Percentiles rank a stretch among this genome's conserved stretches.
Conservation (phyloP, 371 early-diverging fungal genomes). For the Mortierella sp. region DNA sequence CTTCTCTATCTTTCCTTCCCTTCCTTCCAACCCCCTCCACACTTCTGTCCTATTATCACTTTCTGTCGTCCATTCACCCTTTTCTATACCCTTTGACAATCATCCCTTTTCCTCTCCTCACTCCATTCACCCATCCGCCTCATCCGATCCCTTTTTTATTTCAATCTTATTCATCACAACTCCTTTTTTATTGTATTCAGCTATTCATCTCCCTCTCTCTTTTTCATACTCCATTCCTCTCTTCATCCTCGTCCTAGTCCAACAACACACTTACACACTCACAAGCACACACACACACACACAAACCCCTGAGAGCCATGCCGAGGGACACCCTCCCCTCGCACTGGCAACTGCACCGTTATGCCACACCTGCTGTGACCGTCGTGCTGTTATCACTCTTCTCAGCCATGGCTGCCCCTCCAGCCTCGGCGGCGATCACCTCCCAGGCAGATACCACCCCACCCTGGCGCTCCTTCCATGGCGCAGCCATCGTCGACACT, state of each 20-base stretch:
- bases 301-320: conserved; percentile 14
- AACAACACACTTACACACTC: not conserved
- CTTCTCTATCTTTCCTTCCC: not conserved
- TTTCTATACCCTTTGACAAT: not conserved
- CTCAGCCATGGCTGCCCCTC: not conserved
- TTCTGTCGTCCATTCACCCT: not conserved
- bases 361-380: not conserved
- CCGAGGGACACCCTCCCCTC: conserved; percentile 22
- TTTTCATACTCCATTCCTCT: not conserved
- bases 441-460: conserved; percentile 18
- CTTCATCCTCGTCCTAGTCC: not conserved
- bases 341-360: conserved; percentile 15
- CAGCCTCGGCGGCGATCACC: not conserved
- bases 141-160: not conserved
- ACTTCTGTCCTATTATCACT: not conserved
- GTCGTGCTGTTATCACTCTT: not conserved
- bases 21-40: not conserved
- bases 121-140: not conserved
- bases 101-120: not conserved
- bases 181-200: not conserved
- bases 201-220: not conserved
- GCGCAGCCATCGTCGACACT: conserved; percentile 45
- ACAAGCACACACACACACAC: not conserved
- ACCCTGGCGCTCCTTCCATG: conserved; percentile 54
- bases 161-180: not conserved